These are phyloP conservation scores for Graphiopsis chlorocephala DNA, from an alignment of 2,329 filamentous ascomycete species.

Conservation along the genomic window DNA sequence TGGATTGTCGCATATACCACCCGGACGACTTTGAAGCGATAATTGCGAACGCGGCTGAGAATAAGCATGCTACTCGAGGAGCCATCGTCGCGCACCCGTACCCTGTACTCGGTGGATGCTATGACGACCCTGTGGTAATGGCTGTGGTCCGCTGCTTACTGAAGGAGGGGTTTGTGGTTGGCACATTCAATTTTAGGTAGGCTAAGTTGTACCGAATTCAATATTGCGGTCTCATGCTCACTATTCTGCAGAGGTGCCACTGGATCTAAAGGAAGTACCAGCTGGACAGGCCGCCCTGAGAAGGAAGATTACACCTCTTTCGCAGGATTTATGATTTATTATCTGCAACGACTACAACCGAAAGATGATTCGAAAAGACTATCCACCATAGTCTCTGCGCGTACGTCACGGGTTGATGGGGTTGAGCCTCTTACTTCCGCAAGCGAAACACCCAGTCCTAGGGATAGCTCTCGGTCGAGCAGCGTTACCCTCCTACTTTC, in stretches of 20 bases:
- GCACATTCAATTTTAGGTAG: constrained; percentile 89
- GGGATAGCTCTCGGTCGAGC: background rate
- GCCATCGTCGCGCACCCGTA: constrained; percentile 87
- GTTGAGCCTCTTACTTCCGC: background rate
- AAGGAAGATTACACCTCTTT: constrained; percentile 78
- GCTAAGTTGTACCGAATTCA: constrained; percentile 19
- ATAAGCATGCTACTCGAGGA: constrained; percentile 31
- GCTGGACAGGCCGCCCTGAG: constrained; percentile 83
- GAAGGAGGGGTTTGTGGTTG: constrained; percentile 69
- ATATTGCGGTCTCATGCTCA: constrained; percentile 18
- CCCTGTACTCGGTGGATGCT: constrained; percentile 78
- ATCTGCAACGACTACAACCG: constrained; percentile 57
- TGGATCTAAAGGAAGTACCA: constrained; percentile 71
- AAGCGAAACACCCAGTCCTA: background rate
- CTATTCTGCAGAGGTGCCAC: constrained; percentile 64
- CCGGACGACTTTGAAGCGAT: constrained; percentile 20
- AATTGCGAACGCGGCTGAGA: background rate
- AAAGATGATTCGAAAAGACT: background rate
- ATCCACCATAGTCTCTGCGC: constrained; percentile 3
- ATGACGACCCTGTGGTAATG: constrained; percentile 78
- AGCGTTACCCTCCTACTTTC: constrained; percentile 55
- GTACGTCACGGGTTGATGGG: background rate
- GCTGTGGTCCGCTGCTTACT: constrained; percentile 63
- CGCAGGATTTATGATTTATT: constrained; percentile 74
- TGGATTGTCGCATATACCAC: constrained; percentile 84